Base-by-base conservation (phyloP, 306 rosid genomes). In the Betula pendula region DNA sequence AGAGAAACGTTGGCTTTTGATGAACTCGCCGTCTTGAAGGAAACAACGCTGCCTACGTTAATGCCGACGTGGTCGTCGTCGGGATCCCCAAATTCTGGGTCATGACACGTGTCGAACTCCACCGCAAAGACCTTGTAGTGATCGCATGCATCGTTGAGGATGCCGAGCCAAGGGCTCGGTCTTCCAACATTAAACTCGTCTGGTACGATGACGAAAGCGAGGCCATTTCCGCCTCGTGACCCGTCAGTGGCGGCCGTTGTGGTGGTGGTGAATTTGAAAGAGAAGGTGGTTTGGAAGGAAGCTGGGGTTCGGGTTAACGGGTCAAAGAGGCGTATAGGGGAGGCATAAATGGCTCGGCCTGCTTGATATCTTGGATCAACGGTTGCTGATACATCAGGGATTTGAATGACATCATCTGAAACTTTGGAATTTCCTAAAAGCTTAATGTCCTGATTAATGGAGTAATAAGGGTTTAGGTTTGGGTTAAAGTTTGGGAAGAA, bases 241-340 rank as follows among this genome's bases (percentile, higher is more conserved):
- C 2, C 3, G 27, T 27, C 43, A 65, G 4, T 11, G 17, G 48
- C 12, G 53, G 56, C 25, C 9, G 77, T 27, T 17, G 48, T 12
- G 53, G 56, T 58, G 16, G 77, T 0, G 8, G 14, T 60, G 59
- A 75, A 40, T 59, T 62, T 59, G 80, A 76, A 66, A 49, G 67
- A 66, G 66, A 76, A 40, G 1, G 80, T 67, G 4, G 74, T 76
- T 49, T 76, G 50, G 74, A 76, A 66, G 17, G 73, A 67, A 45
- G 71, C 47, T 8, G 62, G 78, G 13, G 71, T 47, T 27, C 15
- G 8, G 38, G 78, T 75, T 5, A 45, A 62, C 17, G 78, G 78
- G 60, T 75, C 71, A 62, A 45, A 75, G 20, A 75, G 78, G 24
- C 78, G 22, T n/a, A 75, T 63, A 7, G 71, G 78, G 24, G 71